A percentile compares a stretch with the other conserved stretches of the same genome.
These are phyloP conservation scores for Fusarium anguioides DNA, from an alignment of 2,329 filamentous ascomycete species.

Conservation along the genomic window DNA sequence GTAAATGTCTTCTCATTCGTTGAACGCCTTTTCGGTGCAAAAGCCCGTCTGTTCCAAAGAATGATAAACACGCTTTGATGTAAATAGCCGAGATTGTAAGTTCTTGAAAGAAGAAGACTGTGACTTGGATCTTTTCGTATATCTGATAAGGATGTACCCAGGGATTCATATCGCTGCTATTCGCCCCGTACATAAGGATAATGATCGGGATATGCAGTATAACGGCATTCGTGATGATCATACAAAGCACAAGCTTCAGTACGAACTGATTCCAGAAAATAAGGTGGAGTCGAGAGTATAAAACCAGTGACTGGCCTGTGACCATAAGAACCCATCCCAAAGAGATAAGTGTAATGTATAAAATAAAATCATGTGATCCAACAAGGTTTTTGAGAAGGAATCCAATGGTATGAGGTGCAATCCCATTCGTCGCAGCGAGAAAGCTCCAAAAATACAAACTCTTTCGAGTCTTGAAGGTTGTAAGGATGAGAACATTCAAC, in stretches of 20 bases:
- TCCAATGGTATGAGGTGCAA: conserved; percentile 53
- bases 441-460: conserved; percentile 55
- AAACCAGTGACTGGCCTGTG: conserved; percentile 69
- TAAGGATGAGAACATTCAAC: conserved; percentile 48
- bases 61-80: conserved; percentile 47
- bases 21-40: not conserved
- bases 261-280: conserved; percentile 62
- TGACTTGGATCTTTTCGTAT: conserved; percentile 66
- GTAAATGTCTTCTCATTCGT: conserved; percentile 49
- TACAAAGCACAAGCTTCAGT: conserved; percentile 61
- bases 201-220: conserved; percentile 64
- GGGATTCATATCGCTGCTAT: conserved; percentile 44
- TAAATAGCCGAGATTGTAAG: conserved; percentile 64
- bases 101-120: conserved; percentile 66
- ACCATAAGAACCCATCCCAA: conserved; percentile 60
- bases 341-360: conserved; percentile 45
- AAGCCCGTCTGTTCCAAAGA: conserved; percentile 14
- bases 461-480: conserved; percentile 47
- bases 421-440: conserved; percentile 48
- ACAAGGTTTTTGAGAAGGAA: conserved; percentile 57
- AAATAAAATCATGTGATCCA: conserved; percentile 13
- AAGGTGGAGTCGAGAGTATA: conserved; percentile 72
- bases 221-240: conserved; percentile 66
- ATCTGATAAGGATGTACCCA: conserved; percentile 54
- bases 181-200: conserved; percentile 66